These are phyloP conservation scores for Xylariomycetidae sp. DNA, from an alignment of 2,329 filamentous ascomycete genomes.

Conservation along the genomic window DNA sequence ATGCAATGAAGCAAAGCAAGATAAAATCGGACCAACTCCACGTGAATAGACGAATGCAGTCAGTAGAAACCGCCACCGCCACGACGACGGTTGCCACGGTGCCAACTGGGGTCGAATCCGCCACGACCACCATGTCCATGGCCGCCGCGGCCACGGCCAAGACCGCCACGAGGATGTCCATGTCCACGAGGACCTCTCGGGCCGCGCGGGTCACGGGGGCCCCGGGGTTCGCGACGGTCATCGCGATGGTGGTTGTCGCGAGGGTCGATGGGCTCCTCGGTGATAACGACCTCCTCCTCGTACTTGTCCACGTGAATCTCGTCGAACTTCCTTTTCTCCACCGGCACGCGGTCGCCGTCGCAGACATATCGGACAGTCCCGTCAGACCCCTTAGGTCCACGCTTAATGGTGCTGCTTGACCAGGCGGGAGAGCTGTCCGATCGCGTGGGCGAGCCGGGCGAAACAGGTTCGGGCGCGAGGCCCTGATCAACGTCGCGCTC, in stretches of 20 bases:
- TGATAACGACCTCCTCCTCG: conserved; percentile 71
- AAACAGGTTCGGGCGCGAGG: conserved; percentile 27
- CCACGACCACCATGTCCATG: conserved; percentile 15
- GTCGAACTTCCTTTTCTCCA: conserved; percentile 62
- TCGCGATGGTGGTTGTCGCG: conserved; percentile 17
- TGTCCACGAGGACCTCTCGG: conserved; percentile 14
- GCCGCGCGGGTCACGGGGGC: conserved; percentile 20
- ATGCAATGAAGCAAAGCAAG: too few species aligned
- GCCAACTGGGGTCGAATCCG: conserved; percentile 21
- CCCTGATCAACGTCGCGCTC: too few species aligned
- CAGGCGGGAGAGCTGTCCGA: conserved; percentile 33
- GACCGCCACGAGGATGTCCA: conserved; percentile 16
- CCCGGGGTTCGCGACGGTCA: conserved; percentile 18
- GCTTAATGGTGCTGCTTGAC: conserved; percentile 30
- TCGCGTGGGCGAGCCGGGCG: conserved; percentile 28
- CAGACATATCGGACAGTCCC: conserved; percentile 88
- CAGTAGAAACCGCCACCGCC: conserved; percentile 20
- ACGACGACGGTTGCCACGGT: conserved; percentile 19
- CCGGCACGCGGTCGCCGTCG: conserved; percentile 66
- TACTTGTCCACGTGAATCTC: conserved; percentile 68
- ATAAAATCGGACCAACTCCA: too few species aligned
- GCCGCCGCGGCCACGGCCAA: conserved; percentile 3
- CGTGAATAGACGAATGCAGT: too few species aligned
- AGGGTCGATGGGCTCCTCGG: conserved; percentile 54
- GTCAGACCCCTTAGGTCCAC: conserved; percentile 33